Base-by-base conservation (phyloP, 2,329 filamentous ascomycete species). In the Botrytis fragariae region DNA sequence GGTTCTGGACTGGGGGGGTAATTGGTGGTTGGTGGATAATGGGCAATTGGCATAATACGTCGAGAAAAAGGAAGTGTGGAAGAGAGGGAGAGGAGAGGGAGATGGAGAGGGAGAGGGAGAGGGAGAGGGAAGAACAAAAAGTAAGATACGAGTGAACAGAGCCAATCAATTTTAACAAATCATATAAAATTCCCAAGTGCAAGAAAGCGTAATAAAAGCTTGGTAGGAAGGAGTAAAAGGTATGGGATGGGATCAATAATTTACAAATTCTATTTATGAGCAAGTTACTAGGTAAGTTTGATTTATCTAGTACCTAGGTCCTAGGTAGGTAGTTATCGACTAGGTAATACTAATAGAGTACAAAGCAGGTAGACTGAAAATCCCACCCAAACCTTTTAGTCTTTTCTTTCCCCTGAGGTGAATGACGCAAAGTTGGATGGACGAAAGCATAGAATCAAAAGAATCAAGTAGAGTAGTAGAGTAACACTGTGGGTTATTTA, bases 361-460 rank as follows among this genome's bases (percentile, higher is more conserved):
- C 51, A 25, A 51, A 18, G 51, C 25, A 29, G 3, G 51, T 4
- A 6, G n/a, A 29, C 51, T 29, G 51, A 7, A 54, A 54, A 54
- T 54, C 25, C 48, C 48, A 29, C 48, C 16, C 60, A 18, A 29
- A 63, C 6, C 39, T 35, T 37, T 35, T 25, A 18, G 59, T 22
- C 42, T 54, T 57, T 68, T 68, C 37, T 22, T 37, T 35, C 65
- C 32, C 51, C 35, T 42, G 61, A 63, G 61, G 61, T 29, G 61
- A 44, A 69, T 69, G 65, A 69, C 65, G 65, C 65, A 69, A 57
- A 69, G n/a, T 3, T 39, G 32, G 59, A 16, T 61, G 20, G 57
- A 32, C 10, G n/a, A n/a, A n/a, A n/a, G n/a, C 37, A 16, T 2
- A n/a, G 45, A 10, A 25, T 22, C 3, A 45, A 9, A 22, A 45